A percentile compares a stretch with the other conserved stretches of the same genome.
These are phyloP conservation scores for Mycoemilia scoparia DNA, from an alignment of 192 early-diverging fungal genomes.

Conservation along the genomic window DNA sequence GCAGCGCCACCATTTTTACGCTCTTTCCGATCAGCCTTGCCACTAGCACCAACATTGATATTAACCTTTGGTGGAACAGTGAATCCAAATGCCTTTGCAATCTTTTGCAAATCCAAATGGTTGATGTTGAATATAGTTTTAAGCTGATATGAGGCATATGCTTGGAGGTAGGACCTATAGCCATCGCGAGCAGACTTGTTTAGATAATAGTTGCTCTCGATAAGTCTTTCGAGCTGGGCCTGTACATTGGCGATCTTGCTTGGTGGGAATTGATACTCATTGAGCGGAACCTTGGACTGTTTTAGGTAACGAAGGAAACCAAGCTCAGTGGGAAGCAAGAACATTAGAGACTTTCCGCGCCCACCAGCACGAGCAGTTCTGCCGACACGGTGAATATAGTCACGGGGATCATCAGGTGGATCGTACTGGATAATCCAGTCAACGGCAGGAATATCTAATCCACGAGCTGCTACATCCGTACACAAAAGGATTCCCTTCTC, in stretches of 20 bases:
- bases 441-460: constrained; percentile 91
- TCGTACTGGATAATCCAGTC: constrained; percentile 99
- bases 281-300: constrained; percentile 94
- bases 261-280: constrained; percentile 96
- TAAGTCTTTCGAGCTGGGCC: constrained; percentile 84
- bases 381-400: constrained; percentile 90
- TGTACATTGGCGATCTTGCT: constrained; percentile 95
- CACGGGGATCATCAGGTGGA: constrained; percentile 97
- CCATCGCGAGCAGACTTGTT: constrained; percentile 91
- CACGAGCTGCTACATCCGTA: constrained; percentile 95
- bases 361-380: constrained; percentile 89
- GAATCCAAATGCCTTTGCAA: constrained; percentile 90
- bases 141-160: constrained; percentile 86
- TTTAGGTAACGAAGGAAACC: constrained; percentile 94
- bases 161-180: constrained; percentile 86
- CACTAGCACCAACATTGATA: constrained; percentile 25
- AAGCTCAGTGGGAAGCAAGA: constrained; percentile 83
- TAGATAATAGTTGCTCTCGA: constrained; percentile 96
- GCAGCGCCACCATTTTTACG: too few species aligned
- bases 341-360: constrained; percentile 79
- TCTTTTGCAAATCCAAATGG: constrained; percentile 73
- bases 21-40: constrained; percentile 25
- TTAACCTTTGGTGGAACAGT: constrained; percentile 89
- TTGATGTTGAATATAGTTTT: constrained; percentile 95
- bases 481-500: constrained; percentile 83